phyloP scores from a whole-genome alignment of 805 yeast genomes.

The Ogataea neopini region DNA sequence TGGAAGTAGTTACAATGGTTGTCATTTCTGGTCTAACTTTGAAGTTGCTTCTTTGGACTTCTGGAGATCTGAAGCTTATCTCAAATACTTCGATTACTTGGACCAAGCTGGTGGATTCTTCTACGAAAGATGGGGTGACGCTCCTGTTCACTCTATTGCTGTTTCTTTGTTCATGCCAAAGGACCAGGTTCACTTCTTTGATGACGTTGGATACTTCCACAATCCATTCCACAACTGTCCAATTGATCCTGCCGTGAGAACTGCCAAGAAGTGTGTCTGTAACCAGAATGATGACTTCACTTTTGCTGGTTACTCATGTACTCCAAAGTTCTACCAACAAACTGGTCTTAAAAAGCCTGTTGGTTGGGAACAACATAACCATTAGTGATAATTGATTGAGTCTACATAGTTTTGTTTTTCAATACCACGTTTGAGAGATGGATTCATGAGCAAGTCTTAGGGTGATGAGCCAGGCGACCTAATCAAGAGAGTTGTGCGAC shows the following conservation, averaged over 20 bases:
- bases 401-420: not conserved
- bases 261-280: constrained; percentile 39
- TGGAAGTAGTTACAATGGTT: constrained; percentile 66
- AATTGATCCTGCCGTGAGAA: constrained; percentile 30
- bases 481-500: too few relatives aligned
- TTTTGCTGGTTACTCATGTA: constrained; percentile 38
- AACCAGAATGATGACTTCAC: constrained; percentile 41
- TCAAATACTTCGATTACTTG: constrained; percentile 58
- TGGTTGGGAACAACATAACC: constrained; percentile 32
- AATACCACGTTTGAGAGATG: too few relatives aligned
- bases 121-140: constrained; percentile 93
- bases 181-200: constrained; percentile 66
- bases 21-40: constrained; percentile 85
- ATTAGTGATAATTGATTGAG: not conserved
- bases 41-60: constrained; percentile 73
- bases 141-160: constrained; percentile 82
- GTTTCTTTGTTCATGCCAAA: constrained; percentile 59
- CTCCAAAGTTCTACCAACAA: constrained; percentile 32
- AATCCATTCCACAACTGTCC: constrained; percentile 50
- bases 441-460: too few relatives aligned
- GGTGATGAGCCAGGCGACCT: too few relatives aligned
- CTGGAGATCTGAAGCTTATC: constrained; percentile 59
- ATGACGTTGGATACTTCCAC: constrained; percentile 75
- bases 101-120: constrained; percentile 77
- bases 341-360: constrained; percentile 29